phyloP scores from a whole-genome alignment of 2,329 filamentous ascomycete genomes.

The Ophiocordyceps camponoti-leonardi region DNA sequence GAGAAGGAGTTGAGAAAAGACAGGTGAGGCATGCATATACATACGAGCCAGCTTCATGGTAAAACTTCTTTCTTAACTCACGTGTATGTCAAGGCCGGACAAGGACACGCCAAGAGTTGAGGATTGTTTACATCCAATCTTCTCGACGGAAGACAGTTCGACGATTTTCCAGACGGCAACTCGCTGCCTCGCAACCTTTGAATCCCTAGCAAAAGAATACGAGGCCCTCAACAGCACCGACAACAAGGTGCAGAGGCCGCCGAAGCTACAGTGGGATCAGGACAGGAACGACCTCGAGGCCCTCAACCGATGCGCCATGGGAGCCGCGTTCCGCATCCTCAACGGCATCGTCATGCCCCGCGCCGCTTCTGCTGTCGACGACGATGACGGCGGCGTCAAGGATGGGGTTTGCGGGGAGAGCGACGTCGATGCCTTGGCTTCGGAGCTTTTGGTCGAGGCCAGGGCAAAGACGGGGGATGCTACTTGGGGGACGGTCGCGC shows the following conservation, averaged over 20 bases:
- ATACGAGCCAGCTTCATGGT: no score
- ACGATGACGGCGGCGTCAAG: constrained; percentile 1
- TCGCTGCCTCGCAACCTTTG: constrained; percentile 5
- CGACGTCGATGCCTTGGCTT: constrained; percentile 15
- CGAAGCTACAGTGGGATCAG: constrained; percentile 14
- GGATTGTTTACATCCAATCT: background rate
- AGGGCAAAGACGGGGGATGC: constrained; percentile 6
- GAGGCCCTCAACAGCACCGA: constrained; percentile 5
- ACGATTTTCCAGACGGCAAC: constrained; percentile 1
- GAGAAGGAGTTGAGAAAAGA: constrained; percentile 4
- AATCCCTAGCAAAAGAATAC: constrained; percentile 8
- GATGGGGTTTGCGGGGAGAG: constrained; percentile 6
- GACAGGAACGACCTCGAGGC: constrained; percentile 13
- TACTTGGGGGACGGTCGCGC: constrained; percentile 16
- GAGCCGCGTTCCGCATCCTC: constrained; percentile 8
- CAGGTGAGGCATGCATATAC: background rate
- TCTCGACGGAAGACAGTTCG: background rate
- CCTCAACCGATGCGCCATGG: constrained; percentile 11
- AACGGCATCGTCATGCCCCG: constrained; percentile 12
- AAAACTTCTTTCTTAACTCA: background rate
- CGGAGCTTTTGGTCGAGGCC: constrained; percentile 13
- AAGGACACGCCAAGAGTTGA: background rate
- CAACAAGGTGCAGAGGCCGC: constrained; percentile 8
- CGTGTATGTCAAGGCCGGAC: background rate
- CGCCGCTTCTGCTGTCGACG: constrained; percentile 1